These are phyloP conservation scores for Cyclotella cryptica DNA, from an alignment of 108 stramenopile genomes.

Conservation along the genomic window DNA sequence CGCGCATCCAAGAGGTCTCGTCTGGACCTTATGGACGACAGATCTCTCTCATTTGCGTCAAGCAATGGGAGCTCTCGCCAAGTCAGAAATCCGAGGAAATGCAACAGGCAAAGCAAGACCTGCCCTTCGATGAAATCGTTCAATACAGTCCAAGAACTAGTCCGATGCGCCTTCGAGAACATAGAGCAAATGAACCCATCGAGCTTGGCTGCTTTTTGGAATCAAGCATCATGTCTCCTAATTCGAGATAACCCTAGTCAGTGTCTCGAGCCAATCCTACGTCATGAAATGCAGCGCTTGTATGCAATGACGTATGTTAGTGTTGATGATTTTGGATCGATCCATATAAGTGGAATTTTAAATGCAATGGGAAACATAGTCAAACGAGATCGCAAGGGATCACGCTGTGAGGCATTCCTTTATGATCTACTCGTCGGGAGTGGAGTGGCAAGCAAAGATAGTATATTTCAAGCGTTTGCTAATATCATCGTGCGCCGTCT, in stretches of 20 bases:
- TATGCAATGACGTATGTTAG: background rate
- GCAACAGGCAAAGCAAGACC: too few relatives aligned
- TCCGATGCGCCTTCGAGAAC: background rate
- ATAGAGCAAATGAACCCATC: background rate
- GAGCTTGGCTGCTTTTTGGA: background rate
- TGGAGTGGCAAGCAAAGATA: background rate
- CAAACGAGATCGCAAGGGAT: background rate
- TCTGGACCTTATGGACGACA: too few relatives aligned
- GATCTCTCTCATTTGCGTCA: too few relatives aligned
- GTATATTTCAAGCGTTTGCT: background rate
- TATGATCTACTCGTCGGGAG: background rate
- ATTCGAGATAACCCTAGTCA: background rate
- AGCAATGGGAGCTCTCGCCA: too few relatives aligned
- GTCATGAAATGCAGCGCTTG: background rate
- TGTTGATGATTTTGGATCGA: background rate
- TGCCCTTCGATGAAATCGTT: background rate
- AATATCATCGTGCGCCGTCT: background rate
- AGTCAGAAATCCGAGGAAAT: too few relatives aligned
- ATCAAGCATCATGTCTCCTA: background rate
- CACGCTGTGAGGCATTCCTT: background rate
- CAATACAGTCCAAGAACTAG: background rate
- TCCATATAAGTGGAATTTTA: background rate
- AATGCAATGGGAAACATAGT: constrained; percentile 1
- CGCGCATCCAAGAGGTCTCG: too few relatives aligned
- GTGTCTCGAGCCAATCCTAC: background rate